These are phyloP conservation scores for Chrysochromulina parva DNA, from an alignment of 78 protist genomes.

Conservation along the genomic window DNA sequence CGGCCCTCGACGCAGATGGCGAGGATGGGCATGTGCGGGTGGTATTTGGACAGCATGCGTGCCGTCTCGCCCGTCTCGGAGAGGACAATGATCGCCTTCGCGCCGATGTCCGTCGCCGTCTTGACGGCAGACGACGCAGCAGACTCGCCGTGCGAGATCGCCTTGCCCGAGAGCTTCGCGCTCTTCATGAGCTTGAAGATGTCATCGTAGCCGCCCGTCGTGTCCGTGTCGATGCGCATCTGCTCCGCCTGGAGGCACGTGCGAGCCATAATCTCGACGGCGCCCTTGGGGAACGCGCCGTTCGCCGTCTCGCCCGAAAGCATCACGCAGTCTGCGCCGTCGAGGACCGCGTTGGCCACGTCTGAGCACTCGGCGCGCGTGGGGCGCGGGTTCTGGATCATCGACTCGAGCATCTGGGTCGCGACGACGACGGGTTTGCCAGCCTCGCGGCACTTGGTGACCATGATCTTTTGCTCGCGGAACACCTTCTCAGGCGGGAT, in stretches of 20 bases:
- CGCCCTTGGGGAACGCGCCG: slow-evolving; percentile 39
- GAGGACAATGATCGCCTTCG: slow-evolving; percentile 4
- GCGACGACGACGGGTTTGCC: slow-evolving; percentile 71
- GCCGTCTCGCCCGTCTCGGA: background rate
- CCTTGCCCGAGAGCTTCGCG: background rate
- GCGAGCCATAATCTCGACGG: background rate
- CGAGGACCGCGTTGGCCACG: slow-evolving; percentile 51
- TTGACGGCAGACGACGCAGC: background rate
- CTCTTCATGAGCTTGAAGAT: background rate
- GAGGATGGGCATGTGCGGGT: background rate
- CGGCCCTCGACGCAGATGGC: background rate
- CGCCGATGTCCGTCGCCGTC: background rate
- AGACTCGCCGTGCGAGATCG: background rate
- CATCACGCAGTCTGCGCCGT: slow-evolving; percentile 87
- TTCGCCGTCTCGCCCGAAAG: slow-evolving; percentile 86
- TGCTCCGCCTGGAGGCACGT: background rate
- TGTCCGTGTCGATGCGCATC: background rate
- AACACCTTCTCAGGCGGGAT: slow-evolving; percentile 78
- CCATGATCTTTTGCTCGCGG: slow-evolving; percentile 83
- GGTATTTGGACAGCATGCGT: background rate
- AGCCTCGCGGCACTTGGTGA: slow-evolving; percentile 59
- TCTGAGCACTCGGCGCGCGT: slow-evolving; percentile 87
- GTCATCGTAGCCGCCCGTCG: background rate
- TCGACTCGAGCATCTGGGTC: slow-evolving; percentile 45
- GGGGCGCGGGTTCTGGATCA: slow-evolving; percentile 86